phyloP scores from a whole-genome alignment of 805 yeast genomes.

The Candida germanica region DNA sequence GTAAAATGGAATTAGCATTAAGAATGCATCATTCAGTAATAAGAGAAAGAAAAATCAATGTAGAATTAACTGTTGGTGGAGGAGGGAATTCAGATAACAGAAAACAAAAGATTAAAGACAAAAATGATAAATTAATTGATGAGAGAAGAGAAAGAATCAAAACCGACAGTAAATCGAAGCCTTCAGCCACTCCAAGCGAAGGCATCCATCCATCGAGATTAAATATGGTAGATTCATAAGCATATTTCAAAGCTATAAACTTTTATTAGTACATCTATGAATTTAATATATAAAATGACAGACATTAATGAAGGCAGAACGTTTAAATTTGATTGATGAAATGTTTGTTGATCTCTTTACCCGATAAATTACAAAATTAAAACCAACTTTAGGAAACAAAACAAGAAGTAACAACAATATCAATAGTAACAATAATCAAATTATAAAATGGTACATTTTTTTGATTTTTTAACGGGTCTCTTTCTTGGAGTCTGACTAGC shows the following conservation, averaged over 20 bases:
- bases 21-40: constrained; percentile 75
- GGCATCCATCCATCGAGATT: constrained; percentile 70
- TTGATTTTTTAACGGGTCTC: constrained; percentile 32
- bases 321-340: too few species aligned
- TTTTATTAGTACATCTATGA: constrained; percentile 2
- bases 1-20: constrained; percentile 80
- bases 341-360: too few species aligned
- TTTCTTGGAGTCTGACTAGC: constrained; percentile 13
- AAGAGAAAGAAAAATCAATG: constrained; percentile 78
- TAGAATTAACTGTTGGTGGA: constrained; percentile 96
- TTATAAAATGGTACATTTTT: constrained; percentile 40
- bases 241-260: constrained; percentile 7
- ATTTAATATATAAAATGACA: too few species aligned
- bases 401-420: too few species aligned
- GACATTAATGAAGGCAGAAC: too few species aligned
- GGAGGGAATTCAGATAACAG: constrained; percentile 84
- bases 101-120: constrained; percentile 64
- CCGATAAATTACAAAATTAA: too few species aligned
- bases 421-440: too few species aligned
- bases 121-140: constrained; percentile 70
- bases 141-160: constrained; percentile 63
- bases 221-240: constrained; percentile 32
- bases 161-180: constrained; percentile 13
- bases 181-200: background rate
- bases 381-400: too few species aligned